Evolutionary conservation across 768 basidiomycete species (phyloP), one percentile per base, ranked within the genome.

Genomic region (Gyrodon lividus): DNA sequence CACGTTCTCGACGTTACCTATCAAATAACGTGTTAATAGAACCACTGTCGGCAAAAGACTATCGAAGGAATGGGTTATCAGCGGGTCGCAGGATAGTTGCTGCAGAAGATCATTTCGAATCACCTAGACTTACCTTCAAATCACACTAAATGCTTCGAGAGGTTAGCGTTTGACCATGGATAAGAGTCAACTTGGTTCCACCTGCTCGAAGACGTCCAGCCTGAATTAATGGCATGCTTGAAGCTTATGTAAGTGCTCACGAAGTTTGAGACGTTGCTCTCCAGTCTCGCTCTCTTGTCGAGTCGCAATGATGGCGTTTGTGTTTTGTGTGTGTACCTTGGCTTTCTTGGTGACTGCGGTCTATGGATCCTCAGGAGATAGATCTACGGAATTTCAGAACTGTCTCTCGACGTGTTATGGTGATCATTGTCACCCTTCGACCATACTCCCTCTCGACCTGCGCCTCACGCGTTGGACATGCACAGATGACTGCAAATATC

Each of bases 391-490:
- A 0, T 78, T 72, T 48, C 69, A 69, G 30, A 59, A 62, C 22
- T 78, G 76, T 38, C 56, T 78, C 7, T 66, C 72, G 16, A 47
- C 56, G 0, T 76, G 75, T 51, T 48, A 63, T 12, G 61, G 62
- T 4, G 58, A 62, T 28, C 49, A 33, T 4, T 75, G 73, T 51
- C 56, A 59, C 22, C 59, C 74, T 8, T 64, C 62, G 46, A 65
- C 67, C n/a, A 55, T 65, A 6, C 70, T 84, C 24, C 70, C 87
- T 3, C 58, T 83, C n/a, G 66, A 78, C 28, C 76, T 91, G 30
- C 76, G 79, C 26, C 61, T 89, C 51, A 87, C 89, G 23, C 74
- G 81, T n/a, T 98, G 95, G 95, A 82, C 88, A 28, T 97, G 94
- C 71, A 63, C 66, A 9, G 92, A 90, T 56, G 79, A 97, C 65